Conservation (phyloP, 2,329 filamentous ascomycete genomes). For the Apiospora marii region DNA sequence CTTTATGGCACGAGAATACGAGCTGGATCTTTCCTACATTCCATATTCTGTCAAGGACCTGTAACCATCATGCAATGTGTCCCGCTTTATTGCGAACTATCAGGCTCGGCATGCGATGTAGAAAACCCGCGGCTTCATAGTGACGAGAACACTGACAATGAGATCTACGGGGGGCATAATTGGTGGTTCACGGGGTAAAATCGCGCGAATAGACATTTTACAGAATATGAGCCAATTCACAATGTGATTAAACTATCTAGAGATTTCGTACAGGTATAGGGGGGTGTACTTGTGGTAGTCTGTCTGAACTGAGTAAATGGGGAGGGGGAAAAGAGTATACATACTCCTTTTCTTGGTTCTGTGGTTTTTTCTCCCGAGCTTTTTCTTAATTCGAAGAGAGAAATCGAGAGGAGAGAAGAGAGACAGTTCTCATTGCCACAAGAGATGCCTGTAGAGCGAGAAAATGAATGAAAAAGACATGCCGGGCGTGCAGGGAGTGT, state of each 20-base stretch:
- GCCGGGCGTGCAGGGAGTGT: background rate
- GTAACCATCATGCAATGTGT: background rate
- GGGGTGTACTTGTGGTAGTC: background rate
- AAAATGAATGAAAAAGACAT: background rate
- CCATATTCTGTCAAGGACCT: background rate
- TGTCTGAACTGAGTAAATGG: background rate
- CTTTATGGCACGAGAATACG: background rate
- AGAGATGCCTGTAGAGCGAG: background rate
- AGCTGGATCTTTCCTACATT: background rate
- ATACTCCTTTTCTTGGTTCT: conserved; percentile 10
- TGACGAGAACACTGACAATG: too few relatives aligned
- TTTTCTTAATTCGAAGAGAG: background rate
- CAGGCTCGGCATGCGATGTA: background rate
- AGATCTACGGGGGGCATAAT: background rate
- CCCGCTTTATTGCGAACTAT: background rate
- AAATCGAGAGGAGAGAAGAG: background rate
- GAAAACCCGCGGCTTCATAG: background rate
- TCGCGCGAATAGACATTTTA: background rate
- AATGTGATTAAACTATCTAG: background rate
- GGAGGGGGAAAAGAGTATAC: background rate
- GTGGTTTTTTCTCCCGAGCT: background rate
- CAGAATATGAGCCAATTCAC: background rate
- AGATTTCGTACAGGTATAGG: background rate
- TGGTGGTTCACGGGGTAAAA: background rate
- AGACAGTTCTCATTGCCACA: background rate